These are phyloP conservation scores for Cladosporium sp. DNA, from an alignment of 2,329 filamentous ascomycete genomes.

Conservation along the genomic window DNA sequence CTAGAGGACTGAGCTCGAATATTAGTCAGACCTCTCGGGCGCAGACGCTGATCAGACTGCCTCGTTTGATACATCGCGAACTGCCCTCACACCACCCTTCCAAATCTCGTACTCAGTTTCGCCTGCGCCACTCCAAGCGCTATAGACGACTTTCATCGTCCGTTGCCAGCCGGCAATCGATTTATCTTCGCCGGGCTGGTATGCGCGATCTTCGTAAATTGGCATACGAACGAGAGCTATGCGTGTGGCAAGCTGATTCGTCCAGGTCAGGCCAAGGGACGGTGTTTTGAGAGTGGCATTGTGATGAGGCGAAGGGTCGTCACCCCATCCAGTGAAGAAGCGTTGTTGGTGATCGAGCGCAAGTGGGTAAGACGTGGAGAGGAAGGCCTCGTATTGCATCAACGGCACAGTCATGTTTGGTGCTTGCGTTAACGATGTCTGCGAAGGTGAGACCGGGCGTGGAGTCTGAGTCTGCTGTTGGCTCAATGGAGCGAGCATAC, in stretches of 20 bases:
- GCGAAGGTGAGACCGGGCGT: constrained; percentile 19
- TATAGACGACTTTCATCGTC: constrained; percentile 87
- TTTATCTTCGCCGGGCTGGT: constrained; percentile 37
- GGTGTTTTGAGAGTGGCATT: constrained; percentile 67
- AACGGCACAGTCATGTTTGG: not conserved
- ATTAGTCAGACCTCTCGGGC: too few species aligned
- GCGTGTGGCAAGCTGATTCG: constrained; percentile 78
- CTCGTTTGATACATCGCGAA: not conserved
- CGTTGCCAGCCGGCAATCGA: constrained; percentile 61
- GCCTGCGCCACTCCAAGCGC: constrained; percentile 62
- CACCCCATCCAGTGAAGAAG: constrained; percentile 95
- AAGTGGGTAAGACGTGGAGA: constrained; percentile 53
- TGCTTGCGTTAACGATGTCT: not conserved
- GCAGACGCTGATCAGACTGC: not conserved
- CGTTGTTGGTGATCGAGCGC: constrained; percentile 83
- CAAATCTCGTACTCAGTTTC: constrained; percentile 72
- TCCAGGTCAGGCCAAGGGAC: constrained; percentile 82
- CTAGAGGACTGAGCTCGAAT: too few species aligned
- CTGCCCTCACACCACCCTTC: constrained; percentile 53
- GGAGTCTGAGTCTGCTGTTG: constrained; percentile 15
- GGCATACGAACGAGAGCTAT: constrained; percentile 75
- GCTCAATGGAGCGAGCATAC: constrained; percentile 8
- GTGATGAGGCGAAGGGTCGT: constrained; percentile 38
- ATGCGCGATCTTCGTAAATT: constrained; percentile 39
- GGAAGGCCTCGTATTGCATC: constrained; percentile 18